A percentile compares a stretch with the other conserved stretches of the same genome.
These are phyloP conservation scores for Aspergillus thermomutatus DNA, from an alignment of 2,329 filamentous ascomycete genomes.

Conservation along the genomic window DNA sequence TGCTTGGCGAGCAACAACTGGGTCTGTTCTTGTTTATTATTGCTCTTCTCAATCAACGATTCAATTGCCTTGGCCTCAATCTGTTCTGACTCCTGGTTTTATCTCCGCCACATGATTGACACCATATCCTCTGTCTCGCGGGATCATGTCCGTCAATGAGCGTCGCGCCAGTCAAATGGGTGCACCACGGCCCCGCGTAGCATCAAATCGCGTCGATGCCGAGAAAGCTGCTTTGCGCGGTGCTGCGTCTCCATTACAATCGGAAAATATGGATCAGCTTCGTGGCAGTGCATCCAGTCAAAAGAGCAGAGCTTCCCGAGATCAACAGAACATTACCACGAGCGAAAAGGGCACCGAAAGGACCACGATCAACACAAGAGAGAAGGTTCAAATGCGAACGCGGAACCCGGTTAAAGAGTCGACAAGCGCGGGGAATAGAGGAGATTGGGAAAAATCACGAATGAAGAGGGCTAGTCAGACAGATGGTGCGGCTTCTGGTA, in stretches of 20 bases:
- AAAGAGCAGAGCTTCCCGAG: slow-evolving; percentile 32
- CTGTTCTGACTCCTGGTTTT: neutral
- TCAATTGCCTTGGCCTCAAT: neutral
- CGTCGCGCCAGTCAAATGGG: slow-evolving; percentile 37
- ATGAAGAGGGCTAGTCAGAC: slow-evolving; percentile 24
- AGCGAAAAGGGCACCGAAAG: slow-evolving; percentile 42
- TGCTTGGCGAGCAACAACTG: slow-evolving; percentile 2
- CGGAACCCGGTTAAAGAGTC: slow-evolving; percentile 55
- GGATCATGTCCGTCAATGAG: slow-evolving; percentile 40
- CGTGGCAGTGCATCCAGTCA: slow-evolving; percentile 30
- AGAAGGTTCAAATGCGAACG: slow-evolving; percentile 58
- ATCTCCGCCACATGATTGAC: slow-evolving; percentile 22
- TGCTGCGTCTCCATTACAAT: slow-evolving; percentile 29
- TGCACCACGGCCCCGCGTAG: slow-evolving; percentile 39
- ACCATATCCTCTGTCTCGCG: slow-evolving; percentile 18
- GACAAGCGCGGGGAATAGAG: slow-evolving; percentile 27
- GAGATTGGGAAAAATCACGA: slow-evolving; percentile 33
- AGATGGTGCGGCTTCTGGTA: slow-evolving; percentile 22
- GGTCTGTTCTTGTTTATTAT: neutral
- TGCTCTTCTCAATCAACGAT: neutral
- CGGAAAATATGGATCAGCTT: slow-evolving; percentile 29
- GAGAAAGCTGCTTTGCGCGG: slow-evolving; percentile 25
- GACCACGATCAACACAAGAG: slow-evolving; percentile 56
- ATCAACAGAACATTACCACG: slow-evolving; percentile 25
- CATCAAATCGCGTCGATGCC: slow-evolving; percentile 38